Evolutionary conservation across 2,329 filamentous ascomycete species (phyloP).

Genomic region (Colletotrichum kahawae): DNA sequence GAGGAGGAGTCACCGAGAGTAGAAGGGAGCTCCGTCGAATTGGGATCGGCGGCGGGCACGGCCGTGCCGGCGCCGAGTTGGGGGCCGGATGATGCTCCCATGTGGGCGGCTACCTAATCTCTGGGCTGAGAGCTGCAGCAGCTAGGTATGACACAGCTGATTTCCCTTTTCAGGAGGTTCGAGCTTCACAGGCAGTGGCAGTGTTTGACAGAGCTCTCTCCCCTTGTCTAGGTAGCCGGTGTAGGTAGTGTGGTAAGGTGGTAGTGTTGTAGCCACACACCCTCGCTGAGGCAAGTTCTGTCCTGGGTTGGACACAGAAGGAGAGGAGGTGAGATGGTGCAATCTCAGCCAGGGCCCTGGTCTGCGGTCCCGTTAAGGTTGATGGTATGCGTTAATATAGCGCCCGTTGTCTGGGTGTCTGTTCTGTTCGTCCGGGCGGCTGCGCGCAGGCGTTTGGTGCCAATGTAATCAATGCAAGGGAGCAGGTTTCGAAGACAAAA

Average conservation of each 20-base stretch:
- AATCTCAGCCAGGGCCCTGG: constrained; percentile 1
- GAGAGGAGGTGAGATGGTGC: neutral
- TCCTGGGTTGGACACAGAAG: neutral
- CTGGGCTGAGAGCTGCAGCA: neutral
- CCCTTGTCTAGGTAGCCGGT: neutral
- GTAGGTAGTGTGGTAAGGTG: neutral
- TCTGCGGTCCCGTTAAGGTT: constrained; percentile 17
- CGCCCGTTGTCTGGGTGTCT: neutral
- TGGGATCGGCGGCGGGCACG: constrained; percentile 6
- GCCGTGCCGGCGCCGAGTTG: constrained; percentile 7
- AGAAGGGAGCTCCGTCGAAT: neutral
- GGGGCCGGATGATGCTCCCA: constrained; percentile 7
- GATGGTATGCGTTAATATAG: neutral
- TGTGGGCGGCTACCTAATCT: neutral
- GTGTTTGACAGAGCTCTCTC: neutral
- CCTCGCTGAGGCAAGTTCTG: neutral
- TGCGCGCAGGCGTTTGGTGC: neutral
- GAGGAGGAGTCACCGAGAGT: neutral
- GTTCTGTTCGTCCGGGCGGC: neutral
- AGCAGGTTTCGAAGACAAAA: neutral
- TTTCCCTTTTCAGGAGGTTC: neutral
- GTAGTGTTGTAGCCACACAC: neutral
- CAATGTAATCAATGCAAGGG: neutral
- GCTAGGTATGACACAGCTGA: neutral
- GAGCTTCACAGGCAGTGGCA: neutral